Evolutionary conservation across 2,329 filamentous ascomycete species (phyloP).

Genomic region (Paracamarosporium sp.): DNA sequence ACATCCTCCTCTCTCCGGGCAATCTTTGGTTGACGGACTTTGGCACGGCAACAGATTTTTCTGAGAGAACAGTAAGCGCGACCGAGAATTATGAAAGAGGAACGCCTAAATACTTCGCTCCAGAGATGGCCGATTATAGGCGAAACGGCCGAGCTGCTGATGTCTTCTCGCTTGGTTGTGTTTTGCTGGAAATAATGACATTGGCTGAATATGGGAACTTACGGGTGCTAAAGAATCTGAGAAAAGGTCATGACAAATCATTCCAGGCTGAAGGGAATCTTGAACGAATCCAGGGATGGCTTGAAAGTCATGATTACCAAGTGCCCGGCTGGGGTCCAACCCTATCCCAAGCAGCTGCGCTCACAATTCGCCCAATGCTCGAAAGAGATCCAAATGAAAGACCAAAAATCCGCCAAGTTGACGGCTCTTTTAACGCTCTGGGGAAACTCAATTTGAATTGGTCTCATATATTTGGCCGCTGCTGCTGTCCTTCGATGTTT

Average conservation of each 20-base stretch:
- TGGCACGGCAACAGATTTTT: constrained; percentile 29
- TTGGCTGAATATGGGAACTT: too few relatives aligned
- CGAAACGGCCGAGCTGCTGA: constrained; percentile 23
- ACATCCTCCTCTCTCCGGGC: constrained; percentile 21
- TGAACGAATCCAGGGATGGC: background rate
- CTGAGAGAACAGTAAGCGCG: constrained; percentile 17
- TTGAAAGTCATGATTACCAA: too few relatives aligned
- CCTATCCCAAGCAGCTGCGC: too few relatives aligned
- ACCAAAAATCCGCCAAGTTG: background rate
- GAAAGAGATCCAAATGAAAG: background rate
- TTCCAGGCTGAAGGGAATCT: constrained; percentile 13
- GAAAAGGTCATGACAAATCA: constrained; percentile 3
- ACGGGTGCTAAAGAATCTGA: background rate
- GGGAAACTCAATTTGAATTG: too few relatives aligned
- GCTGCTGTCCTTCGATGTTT: too few relatives aligned
- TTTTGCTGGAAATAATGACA: constrained; percentile 28
- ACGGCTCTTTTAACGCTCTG: too few relatives aligned
- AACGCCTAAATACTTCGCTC: constrained; percentile 31
- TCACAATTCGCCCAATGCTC: background rate
- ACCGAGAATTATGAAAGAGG: constrained; percentile 27
- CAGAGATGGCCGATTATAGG: constrained; percentile 22
- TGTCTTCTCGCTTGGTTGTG: constrained; percentile 30
- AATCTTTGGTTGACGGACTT: constrained; percentile 31
- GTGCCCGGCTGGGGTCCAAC: too few relatives aligned
- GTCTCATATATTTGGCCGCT: too few relatives aligned